Percentiles rank a stretch among this genome's conserved stretches.
Evolutionary conservation across 2,329 filamentous ascomycete species (phyloP).

Genomic region (Chaetomium strumarium): DNA sequence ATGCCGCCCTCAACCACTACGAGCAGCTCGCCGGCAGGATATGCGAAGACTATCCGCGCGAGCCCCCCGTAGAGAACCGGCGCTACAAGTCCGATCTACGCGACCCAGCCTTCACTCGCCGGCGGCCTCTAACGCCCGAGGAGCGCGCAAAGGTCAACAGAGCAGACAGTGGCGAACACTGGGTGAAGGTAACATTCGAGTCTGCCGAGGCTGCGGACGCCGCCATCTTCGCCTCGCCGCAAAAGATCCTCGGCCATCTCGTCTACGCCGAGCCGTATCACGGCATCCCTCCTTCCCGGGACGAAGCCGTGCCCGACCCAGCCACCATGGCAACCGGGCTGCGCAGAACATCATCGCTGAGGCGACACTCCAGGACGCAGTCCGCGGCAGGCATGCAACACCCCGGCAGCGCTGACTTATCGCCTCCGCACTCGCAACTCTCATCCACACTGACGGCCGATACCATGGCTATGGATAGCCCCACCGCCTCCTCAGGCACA

Average conservation of each 20-base stretch:
- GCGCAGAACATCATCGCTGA: slow-evolving; percentile 8
- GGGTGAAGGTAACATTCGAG: slow-evolving; percentile 85
- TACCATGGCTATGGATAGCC: slow-evolving; percentile 42
- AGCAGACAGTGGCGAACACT: slow-evolving; percentile 79
- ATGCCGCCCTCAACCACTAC: slow-evolving; percentile 83
- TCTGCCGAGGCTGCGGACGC: slow-evolving; percentile 64
- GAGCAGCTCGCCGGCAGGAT: slow-evolving; percentile 80
- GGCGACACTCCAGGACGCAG: slow-evolving; percentile 13
- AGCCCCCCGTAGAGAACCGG: slow-evolving; percentile 64
- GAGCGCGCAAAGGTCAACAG: slow-evolving; percentile 75
- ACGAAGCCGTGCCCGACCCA: slow-evolving; percentile 55
- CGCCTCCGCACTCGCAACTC: slow-evolving; percentile 40
- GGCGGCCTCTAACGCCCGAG: slow-evolving; percentile 58
- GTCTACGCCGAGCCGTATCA: slow-evolving; percentile 67
- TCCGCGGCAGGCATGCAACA: slow-evolving; percentile 16
- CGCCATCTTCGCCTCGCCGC: slow-evolving; percentile 64
- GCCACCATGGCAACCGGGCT: slow-evolving; percentile 29
- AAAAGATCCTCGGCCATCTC: slow-evolving; percentile 63
- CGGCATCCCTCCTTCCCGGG: slow-evolving; percentile 56
- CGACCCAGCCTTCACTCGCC: slow-evolving; percentile 63
- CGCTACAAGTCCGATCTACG: slow-evolving; percentile 70
- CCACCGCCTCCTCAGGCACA: slow-evolving; percentile 41
- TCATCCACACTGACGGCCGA: slow-evolving; percentile 52
- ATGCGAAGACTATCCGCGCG: slow-evolving; percentile 88
- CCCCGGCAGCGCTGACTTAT: slow-evolving; percentile 29